Base-by-base conservation (phyloP, 208 protist genomes). In the Crithidia brevicula region DNA sequence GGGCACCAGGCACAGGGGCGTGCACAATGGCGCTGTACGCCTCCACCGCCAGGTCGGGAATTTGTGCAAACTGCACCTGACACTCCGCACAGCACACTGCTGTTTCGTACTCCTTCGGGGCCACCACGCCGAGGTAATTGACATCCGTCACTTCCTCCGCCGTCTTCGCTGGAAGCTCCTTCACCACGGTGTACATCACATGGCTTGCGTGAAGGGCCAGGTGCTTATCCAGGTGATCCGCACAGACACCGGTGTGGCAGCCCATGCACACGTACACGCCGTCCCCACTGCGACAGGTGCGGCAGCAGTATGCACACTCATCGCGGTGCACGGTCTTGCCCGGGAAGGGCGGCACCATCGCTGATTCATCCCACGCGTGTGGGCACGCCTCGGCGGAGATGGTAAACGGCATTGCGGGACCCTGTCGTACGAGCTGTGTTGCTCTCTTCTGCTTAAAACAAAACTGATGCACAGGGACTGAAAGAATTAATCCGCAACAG, bases 231-330 rank as follows among this genome's bases (percentile, higher is more conserved):
- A 92, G 45, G 66, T 97, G 92, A n/a, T 75, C 79, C 10, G 46
- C 51, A 62, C 92, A 97, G 7, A 97, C 23, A 6, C 87, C 89
- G 2, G 75, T 72, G 61, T 85, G 85, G 77, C 89, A 97, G 23
- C 46, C 72, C 88, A 97, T 94, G 60, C 89, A 97, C 4, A 95
- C 88, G 56, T 87, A 88, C 15, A 94, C 52, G 3, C 92, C 92
- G n/a, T 68, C 70, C 4, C 76, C 76, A 36, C 88, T 70, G 23
- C 61, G 54, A 64, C 82, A 89, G 16, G 87, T 83, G 34, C 79
- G 62, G 76, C 88, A 94, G 78, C 92, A 97, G 71, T 97, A 97
- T 28, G 89, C 87, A 38, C 92, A 97, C 56, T 97, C 89, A 51
- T 97, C 92, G 16, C 85, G 85, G 60, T 95, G 81, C 36, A 97